These are phyloP conservation scores for Monosporascus ibericus DNA, from an alignment of 2,329 filamentous ascomycete species.

Conservation along the genomic window DNA sequence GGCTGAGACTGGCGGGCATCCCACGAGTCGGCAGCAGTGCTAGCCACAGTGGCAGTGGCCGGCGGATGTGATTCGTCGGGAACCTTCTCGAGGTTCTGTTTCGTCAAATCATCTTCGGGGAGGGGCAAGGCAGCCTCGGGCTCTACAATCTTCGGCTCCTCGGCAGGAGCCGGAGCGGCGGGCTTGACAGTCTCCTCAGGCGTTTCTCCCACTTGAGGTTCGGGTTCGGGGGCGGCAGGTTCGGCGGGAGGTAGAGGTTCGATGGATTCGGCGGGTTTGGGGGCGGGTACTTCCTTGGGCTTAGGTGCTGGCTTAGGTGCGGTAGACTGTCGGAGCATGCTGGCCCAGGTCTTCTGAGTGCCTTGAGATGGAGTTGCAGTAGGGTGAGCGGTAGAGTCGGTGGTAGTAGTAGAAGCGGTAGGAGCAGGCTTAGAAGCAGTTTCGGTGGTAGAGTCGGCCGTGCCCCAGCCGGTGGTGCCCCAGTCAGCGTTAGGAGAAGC, in stretches of 20 bases:
- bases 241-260: slow-evolving; percentile 41
- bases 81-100: slow-evolving; percentile 87
- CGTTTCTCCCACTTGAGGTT: slow-evolving; percentile 29
- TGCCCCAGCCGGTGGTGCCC: slow-evolving; percentile 29
- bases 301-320: slow-evolving; percentile 52
- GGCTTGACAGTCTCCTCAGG: slow-evolving; percentile 25
- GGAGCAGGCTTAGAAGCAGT: slow-evolving; percentile 27
- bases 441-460: slow-evolving; percentile 27
- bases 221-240: slow-evolving; percentile 29
- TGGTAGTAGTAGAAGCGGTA: slow-evolving; percentile 22
- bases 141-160: slow-evolving; percentile 36
- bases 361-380: slow-evolving; percentile 30
- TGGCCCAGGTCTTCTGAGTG: slow-evolving; percentile 63
- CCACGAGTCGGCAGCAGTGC: slow-evolving; percentile 81
- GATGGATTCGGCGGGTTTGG: slow-evolving; percentile 40
- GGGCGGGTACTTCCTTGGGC: slow-evolving; percentile 42
- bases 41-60: slow-evolving; percentile 76
- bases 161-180: slow-evolving; percentile 22
- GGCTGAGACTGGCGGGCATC: slow-evolving; percentile 57
- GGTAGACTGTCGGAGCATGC: slow-evolving; percentile 61
- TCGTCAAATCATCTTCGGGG: slow-evolving; percentile 77
- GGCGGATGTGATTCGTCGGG: slow-evolving; percentile 73
- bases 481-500: slow-evolving; percentile 22
- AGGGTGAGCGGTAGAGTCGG: slow-evolving; percentile 20
- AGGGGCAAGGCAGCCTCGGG: slow-evolving; percentile 56